phyloP scores from a whole-genome alignment of 2,329 filamentous ascomycete genomes.

The Onygena corvina region DNA sequence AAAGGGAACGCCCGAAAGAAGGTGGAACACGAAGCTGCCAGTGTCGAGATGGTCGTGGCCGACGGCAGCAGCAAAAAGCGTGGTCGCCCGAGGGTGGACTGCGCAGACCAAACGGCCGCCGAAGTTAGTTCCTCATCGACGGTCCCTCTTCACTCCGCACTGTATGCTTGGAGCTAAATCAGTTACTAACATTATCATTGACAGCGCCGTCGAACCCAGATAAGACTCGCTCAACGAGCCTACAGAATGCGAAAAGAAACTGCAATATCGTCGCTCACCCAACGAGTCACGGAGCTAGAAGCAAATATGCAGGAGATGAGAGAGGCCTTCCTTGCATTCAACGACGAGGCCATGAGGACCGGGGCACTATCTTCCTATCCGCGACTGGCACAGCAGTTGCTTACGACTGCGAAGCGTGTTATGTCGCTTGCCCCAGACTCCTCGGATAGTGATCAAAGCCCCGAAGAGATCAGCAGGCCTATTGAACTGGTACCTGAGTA shows the following conservation, averaged over 20 bases:
- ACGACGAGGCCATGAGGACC: constrained; percentile 48
- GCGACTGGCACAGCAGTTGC: constrained; percentile 47
- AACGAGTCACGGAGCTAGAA: constrained; percentile 55
- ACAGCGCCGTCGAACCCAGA: constrained; percentile 71
- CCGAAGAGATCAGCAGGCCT: neutral
- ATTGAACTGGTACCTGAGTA: neutral
- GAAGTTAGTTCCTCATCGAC: constrained; percentile 50
- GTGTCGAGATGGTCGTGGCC: neutral
- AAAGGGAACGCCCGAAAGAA: neutral
- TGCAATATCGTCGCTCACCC: constrained; percentile 61
- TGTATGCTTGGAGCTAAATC: neutral
- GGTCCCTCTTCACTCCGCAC: neutral
- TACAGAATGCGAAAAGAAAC: constrained; percentile 76
- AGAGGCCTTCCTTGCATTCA: constrained; percentile 55
- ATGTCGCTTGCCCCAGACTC: constrained; percentile 35
- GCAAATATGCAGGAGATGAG: constrained; percentile 61
- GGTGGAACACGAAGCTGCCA: neutral
- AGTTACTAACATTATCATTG: constrained; percentile 11
- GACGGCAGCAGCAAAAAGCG: constrained; percentile 39
- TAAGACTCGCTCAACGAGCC: constrained; percentile 70
- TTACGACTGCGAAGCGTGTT: constrained; percentile 47
- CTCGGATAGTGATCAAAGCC: neutral
- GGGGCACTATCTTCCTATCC: constrained; percentile 48
- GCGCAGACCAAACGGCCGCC: constrained; percentile 63
- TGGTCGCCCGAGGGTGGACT: constrained; percentile 62